These are phyloP conservation scores for Entelexis sorbosivorans DNA, from an alignment of 1,139 yeast genomes.

Conservation along the genomic window DNA sequence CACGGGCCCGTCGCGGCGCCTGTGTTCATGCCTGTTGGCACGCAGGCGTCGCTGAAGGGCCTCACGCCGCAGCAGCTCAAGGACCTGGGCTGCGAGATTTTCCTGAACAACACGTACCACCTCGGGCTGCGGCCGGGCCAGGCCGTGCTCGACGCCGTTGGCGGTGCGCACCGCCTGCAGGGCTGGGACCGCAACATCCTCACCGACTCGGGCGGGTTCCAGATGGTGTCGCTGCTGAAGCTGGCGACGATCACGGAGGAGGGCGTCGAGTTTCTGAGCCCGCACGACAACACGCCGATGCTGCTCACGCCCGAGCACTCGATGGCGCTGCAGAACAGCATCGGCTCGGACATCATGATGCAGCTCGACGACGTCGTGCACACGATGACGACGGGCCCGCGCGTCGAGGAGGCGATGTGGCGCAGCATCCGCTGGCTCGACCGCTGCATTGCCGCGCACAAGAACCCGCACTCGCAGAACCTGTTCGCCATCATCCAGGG, in stretches of 20 bases:
- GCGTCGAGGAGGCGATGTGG: constrained; percentile 39
- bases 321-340: constrained; percentile 35
- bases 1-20: constrained; percentile 39
- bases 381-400: constrained; percentile 36
- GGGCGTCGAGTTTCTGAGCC: constrained; percentile 37
- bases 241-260: constrained; percentile 39
- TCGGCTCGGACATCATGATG: constrained; percentile 40
- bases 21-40: constrained; percentile 41
- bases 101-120: constrained; percentile 38
- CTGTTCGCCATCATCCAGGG: constrained; percentile 39
- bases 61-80: constrained; percentile 36
- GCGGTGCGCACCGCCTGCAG: constrained; percentile 38
- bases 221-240: constrained; percentile 38
- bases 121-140: constrained; percentile 38
- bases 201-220: constrained; percentile 39
- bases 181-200: constrained; percentile 36
- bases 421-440: constrained; percentile 38
- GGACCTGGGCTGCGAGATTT: constrained; percentile 34
- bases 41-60: constrained; percentile 40
- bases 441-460: constrained; percentile 37
- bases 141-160: constrained; percentile 34
- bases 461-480: constrained; percentile 36
- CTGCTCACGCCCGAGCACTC: constrained; percentile 39
- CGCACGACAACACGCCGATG: constrained; percentile 40
- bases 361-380: constrained; percentile 39